These are phyloP conservation scores for Plantago rigida DNA, from an alignment of 305 asterid species.

Conservation along the genomic window DNA sequence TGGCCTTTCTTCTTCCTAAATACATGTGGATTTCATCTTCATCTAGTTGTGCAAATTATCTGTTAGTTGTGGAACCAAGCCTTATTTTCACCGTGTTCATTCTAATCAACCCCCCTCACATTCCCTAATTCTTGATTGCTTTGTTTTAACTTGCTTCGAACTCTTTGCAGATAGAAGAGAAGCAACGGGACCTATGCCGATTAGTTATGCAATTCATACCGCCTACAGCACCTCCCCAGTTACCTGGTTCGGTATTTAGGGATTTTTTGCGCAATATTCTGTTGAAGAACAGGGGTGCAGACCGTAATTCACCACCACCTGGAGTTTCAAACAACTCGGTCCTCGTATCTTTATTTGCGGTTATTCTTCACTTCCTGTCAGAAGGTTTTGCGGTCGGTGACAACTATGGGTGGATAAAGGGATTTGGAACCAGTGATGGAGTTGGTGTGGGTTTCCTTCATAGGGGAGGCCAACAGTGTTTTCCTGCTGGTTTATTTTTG, in stretches of 20 bases:
- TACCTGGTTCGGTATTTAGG: constrained; percentile 83
- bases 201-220: constrained; percentile 87
- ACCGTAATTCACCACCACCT: constrained; percentile 79
- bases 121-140: constrained; percentile 4
- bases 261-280: constrained; percentile 71
- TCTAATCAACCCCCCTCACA: constrained; percentile 7
- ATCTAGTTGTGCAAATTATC: background rate
- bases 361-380: constrained; percentile 81
- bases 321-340: constrained; percentile 93
- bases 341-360: constrained; percentile 66
- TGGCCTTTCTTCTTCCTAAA: constrained; percentile 14
- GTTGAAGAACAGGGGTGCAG: constrained; percentile 90
- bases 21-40: background rate
- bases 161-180: constrained; percentile 70
- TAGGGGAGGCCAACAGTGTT: constrained; percentile 76
- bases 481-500: constrained; percentile 65
- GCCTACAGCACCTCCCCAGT: constrained; percentile 61
- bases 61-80: background rate
- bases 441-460: constrained; percentile 79
- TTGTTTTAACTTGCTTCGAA: constrained; percentile 18
- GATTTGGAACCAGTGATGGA: constrained; percentile 43
- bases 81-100: background rate
- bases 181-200: constrained; percentile 86
- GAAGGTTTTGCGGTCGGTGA: constrained; percentile 68
- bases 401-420: constrained; percentile 63